These are phyloP conservation scores for Lophiostoma macrostomum DNA, from an alignment of 495 filamentous ascomycete genomes.

Conservation along the genomic window DNA sequence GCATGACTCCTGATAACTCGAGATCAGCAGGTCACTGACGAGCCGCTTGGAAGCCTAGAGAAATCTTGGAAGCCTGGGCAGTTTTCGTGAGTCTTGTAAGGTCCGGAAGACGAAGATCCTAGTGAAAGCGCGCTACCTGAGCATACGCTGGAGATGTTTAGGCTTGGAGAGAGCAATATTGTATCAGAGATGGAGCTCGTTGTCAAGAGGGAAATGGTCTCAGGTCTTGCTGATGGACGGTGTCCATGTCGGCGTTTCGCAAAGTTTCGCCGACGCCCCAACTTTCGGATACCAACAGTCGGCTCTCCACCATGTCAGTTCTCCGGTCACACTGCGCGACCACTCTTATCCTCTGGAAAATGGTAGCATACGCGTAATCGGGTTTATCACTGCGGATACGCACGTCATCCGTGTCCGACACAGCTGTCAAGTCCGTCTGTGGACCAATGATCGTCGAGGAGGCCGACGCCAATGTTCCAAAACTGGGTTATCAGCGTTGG, in stretches of 20 bases:
- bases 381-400: background rate
- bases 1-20: no score
- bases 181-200: no score
- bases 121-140: no score
- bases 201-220: no score
- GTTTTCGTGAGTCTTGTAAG: no score
- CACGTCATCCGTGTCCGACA: constrained; percentile 12
- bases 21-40: no score
- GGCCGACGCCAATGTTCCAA: no score
- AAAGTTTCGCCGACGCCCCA: constrained; percentile 15
- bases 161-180: no score
- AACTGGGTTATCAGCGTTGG: background rate
- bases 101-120: no score
- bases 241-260: constrained; percentile 5
- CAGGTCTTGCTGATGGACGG: background rate
- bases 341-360: constrained; percentile 4
- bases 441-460: background rate
- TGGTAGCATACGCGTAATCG: constrained; percentile 13
- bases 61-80: no score
- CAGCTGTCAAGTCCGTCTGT: constrained; percentile 2
- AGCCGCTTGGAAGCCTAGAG: no score
- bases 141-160: no score
- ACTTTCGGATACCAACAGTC: background rate
- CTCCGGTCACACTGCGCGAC: background rate
- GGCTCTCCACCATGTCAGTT: constrained; percentile 23